These are phyloP conservation scores for Datura wrightii DNA, from an alignment of 257 asterid species.

Conservation along the genomic window DNA sequence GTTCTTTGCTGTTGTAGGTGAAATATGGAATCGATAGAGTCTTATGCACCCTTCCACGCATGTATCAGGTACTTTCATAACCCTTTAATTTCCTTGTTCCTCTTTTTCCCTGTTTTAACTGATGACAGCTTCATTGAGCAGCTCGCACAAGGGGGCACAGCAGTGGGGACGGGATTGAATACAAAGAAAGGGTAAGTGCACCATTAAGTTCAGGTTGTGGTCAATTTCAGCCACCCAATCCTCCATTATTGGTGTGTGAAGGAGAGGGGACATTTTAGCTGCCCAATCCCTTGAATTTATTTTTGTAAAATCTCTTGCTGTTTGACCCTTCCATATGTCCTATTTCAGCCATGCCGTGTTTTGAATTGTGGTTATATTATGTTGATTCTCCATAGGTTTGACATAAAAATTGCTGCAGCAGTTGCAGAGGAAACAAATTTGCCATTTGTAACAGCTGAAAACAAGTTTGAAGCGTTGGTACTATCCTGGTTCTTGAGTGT, in stretches of 20 bases:
- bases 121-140: constrained; percentile 51
- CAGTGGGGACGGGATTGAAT: constrained; percentile 98
- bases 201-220: constrained; percentile 27
- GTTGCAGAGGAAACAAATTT: constrained; percentile 94
- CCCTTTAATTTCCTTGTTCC: constrained; percentile 27
- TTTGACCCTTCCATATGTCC: constrained; percentile 2
- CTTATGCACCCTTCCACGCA: constrained; percentile 81
- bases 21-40: constrained; percentile 92
- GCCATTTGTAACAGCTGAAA: constrained; percentile 98
- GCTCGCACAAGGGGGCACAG: constrained; percentile 99
- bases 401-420: constrained; percentile 92
- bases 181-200: constrained; percentile 84
- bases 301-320: constrained; percentile 27
- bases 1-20: constrained; percentile 59
- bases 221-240: background rate
- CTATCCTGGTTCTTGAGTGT: constrained; percentile 36
- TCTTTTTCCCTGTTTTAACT: constrained; percentile 40
- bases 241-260: constrained; percentile 8
- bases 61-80: constrained; percentile 73
- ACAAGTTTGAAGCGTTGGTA: constrained; percentile 99
- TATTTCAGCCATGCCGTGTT: constrained; percentile 5
- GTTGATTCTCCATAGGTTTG: constrained; percentile 64
- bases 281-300: background rate
- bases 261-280: background rate
- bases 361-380: constrained; percentile 10